phyloP scores from a whole-genome alignment of 371 early-diverging fungal species.

The Rhizomucor miehei region DNA sequence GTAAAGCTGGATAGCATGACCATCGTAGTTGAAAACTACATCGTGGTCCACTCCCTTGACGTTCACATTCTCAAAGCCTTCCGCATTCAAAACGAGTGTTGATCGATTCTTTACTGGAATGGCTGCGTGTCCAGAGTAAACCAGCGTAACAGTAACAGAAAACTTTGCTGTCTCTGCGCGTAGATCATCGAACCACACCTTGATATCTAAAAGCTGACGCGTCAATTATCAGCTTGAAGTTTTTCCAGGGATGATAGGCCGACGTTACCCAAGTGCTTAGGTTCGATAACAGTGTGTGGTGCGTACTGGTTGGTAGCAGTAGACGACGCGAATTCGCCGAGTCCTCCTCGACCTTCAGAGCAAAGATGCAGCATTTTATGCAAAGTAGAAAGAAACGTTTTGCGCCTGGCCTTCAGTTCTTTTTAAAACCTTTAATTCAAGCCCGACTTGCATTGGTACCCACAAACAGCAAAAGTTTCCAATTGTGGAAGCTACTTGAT shows the following conservation, averaged over 20 bases:
- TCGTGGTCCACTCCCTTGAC: conserved; percentile 21
- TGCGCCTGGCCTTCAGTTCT: no score
- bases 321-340: conserved; percentile 18
- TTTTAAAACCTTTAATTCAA: no score
- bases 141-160: conserved; percentile 30
- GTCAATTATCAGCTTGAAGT: no score
- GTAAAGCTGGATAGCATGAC: conserved; percentile 27
- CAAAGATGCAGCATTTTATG: conserved; percentile 11
- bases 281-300: conserved; percentile 39
- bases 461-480: no score
- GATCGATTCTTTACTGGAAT: conserved; percentile 12
- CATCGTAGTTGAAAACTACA: conserved; percentile 34
- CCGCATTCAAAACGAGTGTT: conserved; percentile 27
- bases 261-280: conserved; percentile 40
- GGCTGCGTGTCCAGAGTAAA: conserved; percentile 15
- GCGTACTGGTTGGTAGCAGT: conserved; percentile 36
- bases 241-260: no score
- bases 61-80: conserved; percentile 30
- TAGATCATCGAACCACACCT: conserved; percentile 29
- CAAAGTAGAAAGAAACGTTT: background rate
- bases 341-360: background rate
- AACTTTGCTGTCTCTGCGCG: conserved; percentile 12
- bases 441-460: no score
- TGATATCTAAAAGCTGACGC: conserved; percentile 27
- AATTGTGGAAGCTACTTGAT: no score